phyloP scores from a whole-genome alignment of 139 green algal genomes.

The Trebouxia sp. region DNA sequence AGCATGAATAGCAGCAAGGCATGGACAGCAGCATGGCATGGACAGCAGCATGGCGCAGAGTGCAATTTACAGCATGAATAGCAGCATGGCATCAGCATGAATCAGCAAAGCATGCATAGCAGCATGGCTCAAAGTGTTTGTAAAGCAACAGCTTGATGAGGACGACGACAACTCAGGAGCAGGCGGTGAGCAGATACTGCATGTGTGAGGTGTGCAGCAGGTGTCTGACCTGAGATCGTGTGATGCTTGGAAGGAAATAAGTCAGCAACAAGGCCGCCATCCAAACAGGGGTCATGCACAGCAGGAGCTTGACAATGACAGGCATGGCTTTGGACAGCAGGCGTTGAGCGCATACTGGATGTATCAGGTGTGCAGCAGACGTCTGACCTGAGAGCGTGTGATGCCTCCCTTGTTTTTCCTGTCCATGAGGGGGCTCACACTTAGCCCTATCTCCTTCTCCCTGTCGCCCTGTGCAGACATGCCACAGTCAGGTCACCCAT shows the following conservation, averaged over 20 bases:
- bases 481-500: background rate
- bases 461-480: constrained; percentile 8
- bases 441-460: constrained; percentile 17
- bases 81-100: too few relatives aligned
- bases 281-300: too few relatives aligned
- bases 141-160: too few relatives aligned
- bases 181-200: background rate
- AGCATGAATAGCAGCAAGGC: too few relatives aligned
- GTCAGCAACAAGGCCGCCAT: too few relatives aligned
- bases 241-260: too few relatives aligned
- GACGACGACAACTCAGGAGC: background rate
- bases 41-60: too few relatives aligned
- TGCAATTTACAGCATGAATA: too few relatives aligned
- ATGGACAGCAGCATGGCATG: too few relatives aligned
- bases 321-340: background rate
- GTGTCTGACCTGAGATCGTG: constrained; percentile 26
- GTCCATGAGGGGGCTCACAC: constrained; percentile 28
- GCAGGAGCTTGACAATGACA: too few relatives aligned
- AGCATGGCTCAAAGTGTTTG: too few relatives aligned
- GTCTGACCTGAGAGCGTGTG: constrained; percentile 30
- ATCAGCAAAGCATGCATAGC: too few relatives aligned
- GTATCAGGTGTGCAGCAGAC: background rate
- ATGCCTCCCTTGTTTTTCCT: constrained; percentile 23
- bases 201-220: background rate
- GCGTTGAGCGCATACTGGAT: background rate